A percentile compares a stretch with the other conserved stretches of the same genome.
Evolutionary conservation across 805 yeast genomes (phyloP).

Genomic region (Ogataea methanolica): DNA sequence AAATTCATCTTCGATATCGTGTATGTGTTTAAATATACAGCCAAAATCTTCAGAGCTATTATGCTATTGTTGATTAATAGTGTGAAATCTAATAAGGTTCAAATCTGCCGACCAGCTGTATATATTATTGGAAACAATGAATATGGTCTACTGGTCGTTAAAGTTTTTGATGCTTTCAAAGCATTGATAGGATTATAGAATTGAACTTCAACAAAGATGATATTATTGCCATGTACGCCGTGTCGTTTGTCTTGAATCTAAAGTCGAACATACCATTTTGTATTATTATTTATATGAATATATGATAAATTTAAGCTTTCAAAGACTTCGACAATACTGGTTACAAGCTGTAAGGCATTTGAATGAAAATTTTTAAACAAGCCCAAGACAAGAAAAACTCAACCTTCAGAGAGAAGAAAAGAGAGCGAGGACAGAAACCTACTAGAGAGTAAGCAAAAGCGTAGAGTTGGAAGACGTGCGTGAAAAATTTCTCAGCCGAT

Average conservation of each 20-base stretch:
- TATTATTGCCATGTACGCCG: neutral
- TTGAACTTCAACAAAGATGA: no score
- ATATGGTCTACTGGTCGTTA: no score
- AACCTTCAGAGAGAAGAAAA: neutral
- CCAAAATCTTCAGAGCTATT: no score
- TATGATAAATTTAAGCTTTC: neutral
- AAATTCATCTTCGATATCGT: no score
- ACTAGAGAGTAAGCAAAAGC: neutral
- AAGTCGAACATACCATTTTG: slow-evolving; percentile 15
- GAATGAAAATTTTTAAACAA: slow-evolving; percentile 2
- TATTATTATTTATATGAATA: slow-evolving; percentile 5
- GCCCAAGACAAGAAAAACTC: neutral
- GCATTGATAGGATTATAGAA: no score
- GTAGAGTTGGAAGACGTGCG: neutral
- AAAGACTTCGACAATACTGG: neutral
- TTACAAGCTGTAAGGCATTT: neutral
- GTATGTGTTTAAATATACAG: no score
- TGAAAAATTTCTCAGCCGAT: neutral
- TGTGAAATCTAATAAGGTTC: no score
- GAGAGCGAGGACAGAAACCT: neutral
- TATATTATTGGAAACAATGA: no score
- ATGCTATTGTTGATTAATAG: no score
- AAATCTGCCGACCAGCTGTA: no score
- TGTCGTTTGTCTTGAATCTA: neutral
- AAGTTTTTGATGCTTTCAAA: no score